A percentile compares a stretch with the other conserved stretches of the same genome.
Conservation (phyloP, 805 yeast species). For the Brettanomyces anomalus region DNA sequence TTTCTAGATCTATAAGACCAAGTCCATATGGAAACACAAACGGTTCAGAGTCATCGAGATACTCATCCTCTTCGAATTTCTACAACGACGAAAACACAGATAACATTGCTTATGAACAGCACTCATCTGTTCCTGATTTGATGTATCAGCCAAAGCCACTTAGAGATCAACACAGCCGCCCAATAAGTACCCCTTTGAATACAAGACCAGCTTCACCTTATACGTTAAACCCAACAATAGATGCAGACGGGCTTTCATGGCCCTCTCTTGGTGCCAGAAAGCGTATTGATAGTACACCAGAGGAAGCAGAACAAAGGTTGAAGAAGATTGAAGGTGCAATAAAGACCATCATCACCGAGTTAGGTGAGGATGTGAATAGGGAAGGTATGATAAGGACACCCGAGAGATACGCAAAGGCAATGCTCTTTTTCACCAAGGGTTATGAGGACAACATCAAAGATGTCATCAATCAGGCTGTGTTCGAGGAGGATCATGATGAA, state of each 20-base stretch:
- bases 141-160: constrained; percentile 21
- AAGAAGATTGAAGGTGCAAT: constrained; percentile 80
- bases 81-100: constrained; percentile 3
- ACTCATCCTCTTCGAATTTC: background rate
- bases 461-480: constrained; percentile 89
- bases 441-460: constrained; percentile 90
- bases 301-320: constrained; percentile 59
- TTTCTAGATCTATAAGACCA: constrained; percentile 14
- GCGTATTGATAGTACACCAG: constrained; percentile 61
- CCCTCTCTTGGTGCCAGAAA: constrained; percentile 79
- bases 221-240: constrained; percentile 78
- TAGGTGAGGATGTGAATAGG: constrained; percentile 85
- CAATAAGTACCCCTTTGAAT: constrained; percentile 48
- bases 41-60: background rate
- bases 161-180: constrained; percentile 26
- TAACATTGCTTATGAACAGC: background rate
- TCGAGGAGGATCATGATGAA: constrained; percentile 97
- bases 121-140: constrained; percentile 2
- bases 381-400: constrained; percentile 94
- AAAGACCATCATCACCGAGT: constrained; percentile 60
- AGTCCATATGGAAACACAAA: constrained; percentile 1
- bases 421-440: constrained; percentile 93
- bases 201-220: constrained; percentile 78
- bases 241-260: constrained; percentile 89
- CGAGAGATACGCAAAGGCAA: constrained; percentile 91